These are phyloP conservation scores for Xylariaceae sp. DNA, from an alignment of 2,329 filamentous ascomycete genomes.

Conservation along the genomic window DNA sequence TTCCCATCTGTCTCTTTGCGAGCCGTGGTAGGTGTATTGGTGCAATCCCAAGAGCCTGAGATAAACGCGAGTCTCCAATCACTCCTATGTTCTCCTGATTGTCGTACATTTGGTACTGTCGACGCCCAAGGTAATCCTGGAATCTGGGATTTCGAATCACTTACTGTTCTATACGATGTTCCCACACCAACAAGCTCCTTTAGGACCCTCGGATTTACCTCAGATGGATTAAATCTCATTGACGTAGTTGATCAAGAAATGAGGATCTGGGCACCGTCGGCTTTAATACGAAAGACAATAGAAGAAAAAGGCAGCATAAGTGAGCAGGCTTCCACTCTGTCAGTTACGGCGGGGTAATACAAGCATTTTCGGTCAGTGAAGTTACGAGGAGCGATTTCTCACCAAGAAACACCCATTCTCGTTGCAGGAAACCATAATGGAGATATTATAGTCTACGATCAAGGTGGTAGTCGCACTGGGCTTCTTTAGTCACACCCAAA, in stretches of 20 bases:
- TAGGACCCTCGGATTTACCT: not conserved
- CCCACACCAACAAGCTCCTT: not conserved
- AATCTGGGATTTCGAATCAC: conserved; percentile 3
- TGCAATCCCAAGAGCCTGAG: not conserved
- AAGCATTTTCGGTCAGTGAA: not conserved
- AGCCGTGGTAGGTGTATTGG: conserved; percentile 1
- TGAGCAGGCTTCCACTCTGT: not conserved
- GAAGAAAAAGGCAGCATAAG: too few relatives aligned
- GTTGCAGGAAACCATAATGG: not conserved
- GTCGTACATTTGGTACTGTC: not conserved
- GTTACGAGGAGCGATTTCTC: not conserved
- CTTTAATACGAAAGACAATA: too few relatives aligned
- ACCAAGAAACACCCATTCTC: not conserved
- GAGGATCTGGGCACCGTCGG: not conserved
- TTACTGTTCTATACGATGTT: not conserved
- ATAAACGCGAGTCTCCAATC: not conserved
- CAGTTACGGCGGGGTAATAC: not conserved
- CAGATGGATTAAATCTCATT: not conserved
- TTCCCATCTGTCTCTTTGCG: not conserved
- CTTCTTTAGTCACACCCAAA: not conserved
- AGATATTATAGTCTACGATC: not conserved
- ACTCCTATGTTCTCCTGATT: not conserved
- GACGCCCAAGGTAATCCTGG: not conserved
- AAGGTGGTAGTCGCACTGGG: not conserved
- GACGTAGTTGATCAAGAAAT: not conserved